Evolutionary conservation across 257 asterid genomes (phyloP), one percentile per base, ranked within the genome.

Genomic region (Sherardia arvensis): DNA sequence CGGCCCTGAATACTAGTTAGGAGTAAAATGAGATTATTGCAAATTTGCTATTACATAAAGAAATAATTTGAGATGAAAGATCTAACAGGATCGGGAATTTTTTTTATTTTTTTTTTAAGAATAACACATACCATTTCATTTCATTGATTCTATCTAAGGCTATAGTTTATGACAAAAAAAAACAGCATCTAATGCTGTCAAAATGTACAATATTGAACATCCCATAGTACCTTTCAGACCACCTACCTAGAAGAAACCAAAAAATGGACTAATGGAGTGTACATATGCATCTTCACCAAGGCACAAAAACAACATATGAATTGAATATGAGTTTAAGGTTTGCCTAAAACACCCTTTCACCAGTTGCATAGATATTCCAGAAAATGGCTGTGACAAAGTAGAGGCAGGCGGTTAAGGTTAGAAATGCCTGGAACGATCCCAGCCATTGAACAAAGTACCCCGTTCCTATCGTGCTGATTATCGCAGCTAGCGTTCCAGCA

Each of bases 401-500:
- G 40, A 92, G 97, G 71, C 89, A 84, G n/a, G 98, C 83, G 14
- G 98, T 92, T 56, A 92, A 84, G 60, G 87, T 79, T 70, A 92
- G 78, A 71, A 88, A 89, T 63, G 98, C 90, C 72, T 89, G 95
- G 65, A 92, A 89, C 7, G 97, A 92, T 73, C 97, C 98, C 32
- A 86, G 78, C 97, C 98, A 88, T 69, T 87, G 84, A 69, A 92
- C 95, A 43, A 92, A 92, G 64, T 60, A 85, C 23, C 98, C 95
- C 25, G 98, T 88, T 43, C 97, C 97, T 4, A 88, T 84, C 38
- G 95, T 92, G 64, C 98, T 92, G 60, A 89, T 74, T 58, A 89
- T 89, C 32, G 98, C 98, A 30, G 95, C 98, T 49, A 92, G 48
- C 53, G 97, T 92, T 66, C 98, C 98, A 8, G 93, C 97, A 12